Evolutionary conservation across 306 rosid species (phyloP).

Genomic region (Cucumis hystrix): DNA sequence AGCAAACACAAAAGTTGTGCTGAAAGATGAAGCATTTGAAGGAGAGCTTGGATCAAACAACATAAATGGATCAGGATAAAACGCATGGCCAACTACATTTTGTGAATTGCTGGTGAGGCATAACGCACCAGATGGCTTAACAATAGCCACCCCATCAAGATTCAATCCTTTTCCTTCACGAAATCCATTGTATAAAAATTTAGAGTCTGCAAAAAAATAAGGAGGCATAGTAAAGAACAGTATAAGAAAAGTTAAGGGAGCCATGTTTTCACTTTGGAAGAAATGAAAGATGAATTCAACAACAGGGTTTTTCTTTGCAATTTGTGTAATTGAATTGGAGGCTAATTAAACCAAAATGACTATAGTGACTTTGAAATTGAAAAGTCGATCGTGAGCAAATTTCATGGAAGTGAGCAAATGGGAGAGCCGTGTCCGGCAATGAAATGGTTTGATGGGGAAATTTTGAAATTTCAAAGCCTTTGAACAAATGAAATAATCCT

Average conservation of each 20-base stretch:
- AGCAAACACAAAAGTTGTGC: conserved; percentile 50
- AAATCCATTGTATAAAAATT: conserved; percentile 33
- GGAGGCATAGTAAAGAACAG: conserved; percentile 3
- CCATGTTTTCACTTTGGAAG: conserved; percentile 16
- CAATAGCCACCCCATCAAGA: conserved; percentile 17
- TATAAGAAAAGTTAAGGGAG: conserved; percentile 16
- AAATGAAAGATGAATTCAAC: neutral
- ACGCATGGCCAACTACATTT: conserved; percentile 30
- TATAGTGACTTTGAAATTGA: too few relatives aligned
- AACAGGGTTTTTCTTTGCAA: too few relatives aligned
- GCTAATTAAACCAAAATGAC: too few relatives aligned
- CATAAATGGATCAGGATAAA: conserved; percentile 14
- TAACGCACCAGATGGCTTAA: conserved; percentile 19
- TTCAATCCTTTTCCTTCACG: neutral
- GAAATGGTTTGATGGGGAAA: too few relatives aligned
- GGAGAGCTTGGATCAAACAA: conserved; percentile 10
- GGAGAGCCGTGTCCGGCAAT: too few relatives aligned
- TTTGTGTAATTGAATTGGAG: too few relatives aligned
- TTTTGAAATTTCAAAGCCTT: too few relatives aligned
- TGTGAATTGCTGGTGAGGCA: conserved; percentile 31
- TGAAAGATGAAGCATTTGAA: conserved; percentile 28
- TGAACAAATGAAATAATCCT: too few relatives aligned
- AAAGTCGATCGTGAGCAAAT: too few relatives aligned
- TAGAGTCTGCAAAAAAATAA: neutral
- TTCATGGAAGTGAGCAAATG: too few relatives aligned